These are phyloP conservation scores for Moniliophthora roreri DNA, from an alignment of 1,284 basidiomycete species.

Conservation along the genomic window DNA sequence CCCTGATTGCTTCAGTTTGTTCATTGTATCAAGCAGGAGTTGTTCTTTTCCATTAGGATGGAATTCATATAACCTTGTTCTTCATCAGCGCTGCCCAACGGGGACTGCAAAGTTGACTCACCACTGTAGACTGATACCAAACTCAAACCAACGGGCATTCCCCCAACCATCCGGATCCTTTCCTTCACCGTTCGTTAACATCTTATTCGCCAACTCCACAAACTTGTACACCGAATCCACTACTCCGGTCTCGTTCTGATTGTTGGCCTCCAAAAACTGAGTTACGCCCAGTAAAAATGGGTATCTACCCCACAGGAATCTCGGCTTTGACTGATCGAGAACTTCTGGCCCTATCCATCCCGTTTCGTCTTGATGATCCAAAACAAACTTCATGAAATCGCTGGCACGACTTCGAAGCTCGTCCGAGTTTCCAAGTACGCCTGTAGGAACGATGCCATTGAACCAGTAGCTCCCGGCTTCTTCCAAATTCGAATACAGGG, in stretches of 20 bases:
- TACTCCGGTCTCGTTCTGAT: constrained; percentile 41
- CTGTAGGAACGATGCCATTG: constrained; percentile 57
- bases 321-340: constrained; percentile 45
- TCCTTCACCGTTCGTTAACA: constrained; percentile 51
- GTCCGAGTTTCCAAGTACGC: constrained; percentile 43
- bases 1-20: constrained; percentile 50
- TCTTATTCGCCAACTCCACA: constrained; percentile 51
- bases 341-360: constrained; percentile 63
- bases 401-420: constrained; percentile 47
- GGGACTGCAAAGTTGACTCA: constrained; percentile 21
- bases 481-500: constrained; percentile 52
- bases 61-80: constrained; percentile 49
- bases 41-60: constrained; percentile 50
- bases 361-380: constrained; percentile 51
- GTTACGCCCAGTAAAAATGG: constrained; percentile 57
- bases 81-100: neutral
- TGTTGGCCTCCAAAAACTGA: constrained; percentile 52
- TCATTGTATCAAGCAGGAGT: constrained; percentile 55
- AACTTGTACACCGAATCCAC: constrained; percentile 52
- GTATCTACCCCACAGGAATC: constrained; percentile 58
- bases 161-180: constrained; percentile 49
- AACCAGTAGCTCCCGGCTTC: constrained; percentile 66
- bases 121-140: constrained; percentile 55
- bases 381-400: constrained; percentile 52
- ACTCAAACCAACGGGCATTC: constrained; percentile 58